Conservation (phyloP, 106 monocot species). For the Dendrobium nobile region DNA sequence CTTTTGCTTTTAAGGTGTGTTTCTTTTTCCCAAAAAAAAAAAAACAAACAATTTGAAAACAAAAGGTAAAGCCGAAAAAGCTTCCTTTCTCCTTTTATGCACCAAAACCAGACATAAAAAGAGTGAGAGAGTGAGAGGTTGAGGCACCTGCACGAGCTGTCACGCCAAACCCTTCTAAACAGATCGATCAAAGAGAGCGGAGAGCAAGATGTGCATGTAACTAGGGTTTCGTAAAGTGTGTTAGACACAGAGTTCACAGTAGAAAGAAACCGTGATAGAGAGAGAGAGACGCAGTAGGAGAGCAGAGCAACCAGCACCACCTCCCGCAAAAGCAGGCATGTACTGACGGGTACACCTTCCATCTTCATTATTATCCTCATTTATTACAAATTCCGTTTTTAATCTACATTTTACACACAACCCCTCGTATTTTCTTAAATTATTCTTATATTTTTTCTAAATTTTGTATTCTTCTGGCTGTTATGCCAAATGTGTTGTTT, state of each 20-base stretch:
- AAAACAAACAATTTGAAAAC: neutral
- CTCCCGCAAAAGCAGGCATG: conserved; percentile 6
- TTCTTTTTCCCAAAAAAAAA: too few relatives aligned
- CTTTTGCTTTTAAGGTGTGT: too few relatives aligned
- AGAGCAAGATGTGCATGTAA: neutral
- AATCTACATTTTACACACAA: neutral
- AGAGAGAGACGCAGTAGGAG: neutral
- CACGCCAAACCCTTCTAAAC: neutral
- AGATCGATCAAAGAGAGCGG: neutral
- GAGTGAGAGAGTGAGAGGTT: neutral
- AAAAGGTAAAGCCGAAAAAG: neutral
- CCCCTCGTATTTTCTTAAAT: too few relatives aligned
- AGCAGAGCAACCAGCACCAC: neutral
- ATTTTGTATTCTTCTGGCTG: too few relatives aligned
- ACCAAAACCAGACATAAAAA: neutral
- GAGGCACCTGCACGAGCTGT: neutral
- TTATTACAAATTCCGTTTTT: neutral
- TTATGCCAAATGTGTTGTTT: neutral
- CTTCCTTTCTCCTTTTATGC: neutral
- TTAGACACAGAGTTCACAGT: neutral
- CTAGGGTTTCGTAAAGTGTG: neutral
- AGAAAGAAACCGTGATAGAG: neutral
- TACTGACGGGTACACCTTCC: conserved; percentile 6
- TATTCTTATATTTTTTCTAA: too few relatives aligned
- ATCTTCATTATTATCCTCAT: conserved; percentile 5